Evolutionary conservation across 768 basidiomycete genomes (phyloP), one percentile per base, ranked within the genome.

Genomic region (Lactarius indigo): DNA sequence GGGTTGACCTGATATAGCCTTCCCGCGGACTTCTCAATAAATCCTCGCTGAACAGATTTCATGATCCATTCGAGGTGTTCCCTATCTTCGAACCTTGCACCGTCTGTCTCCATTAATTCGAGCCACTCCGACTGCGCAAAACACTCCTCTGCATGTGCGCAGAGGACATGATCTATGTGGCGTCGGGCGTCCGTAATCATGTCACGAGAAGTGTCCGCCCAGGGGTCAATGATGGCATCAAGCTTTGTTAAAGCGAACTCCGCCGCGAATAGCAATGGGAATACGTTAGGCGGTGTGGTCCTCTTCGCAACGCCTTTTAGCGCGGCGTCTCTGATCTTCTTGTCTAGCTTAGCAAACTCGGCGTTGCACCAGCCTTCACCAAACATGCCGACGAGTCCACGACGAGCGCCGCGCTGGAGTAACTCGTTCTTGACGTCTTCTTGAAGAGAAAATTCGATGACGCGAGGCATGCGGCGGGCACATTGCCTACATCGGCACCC

Each of bases 401-500:
- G 81, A 15, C 91, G 81, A 0, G 91, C 87, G 0, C 88, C 88
- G 5, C 86, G 81, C 47, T 91, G 88, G 4, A 98, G 83, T 42
- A 83, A 79, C 0, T 79, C 71, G 73, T 94, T 92, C 66, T 85
- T 83, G 12, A 96, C 90, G 73, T 97, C 96, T 10, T 90, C 85
- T 0, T 81, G 74, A 2, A 87, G 69, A 0, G 94, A 84, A 61
- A 98, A 98, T 69, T 90, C 88, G 73, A 96, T 88, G 2, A 96
- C 84, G 33, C 94, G 81, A 0, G 93, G 92, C 0, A 87, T 87
- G 12, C 96, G 84, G 10, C 88, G 81, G 0, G 91, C 85, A 73
- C 93, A 97, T 70, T 92, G 90, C 37, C 88, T 82, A 72, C 95
- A 96, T 47, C 88, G 82, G 74, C 93, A 95, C 1, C 92, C 92